A percentile compares a stretch with the other conserved stretches of the same genome.
phyloP scores from a whole-genome alignment of 2,329 filamentous ascomycete genomes.

The Colletotrichum limetticola region DNA sequence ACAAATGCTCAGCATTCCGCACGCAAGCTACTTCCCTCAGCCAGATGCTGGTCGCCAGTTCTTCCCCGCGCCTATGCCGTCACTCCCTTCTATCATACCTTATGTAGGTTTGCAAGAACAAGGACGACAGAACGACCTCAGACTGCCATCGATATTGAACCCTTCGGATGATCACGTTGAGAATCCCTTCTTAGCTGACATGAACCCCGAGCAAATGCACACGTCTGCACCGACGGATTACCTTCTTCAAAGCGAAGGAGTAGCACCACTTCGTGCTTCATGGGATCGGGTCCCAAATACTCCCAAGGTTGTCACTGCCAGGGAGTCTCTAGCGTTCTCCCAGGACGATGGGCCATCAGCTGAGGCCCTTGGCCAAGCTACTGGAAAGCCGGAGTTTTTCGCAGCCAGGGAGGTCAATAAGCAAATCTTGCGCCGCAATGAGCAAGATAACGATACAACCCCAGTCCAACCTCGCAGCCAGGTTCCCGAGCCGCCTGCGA shows the following conservation, averaged over 20 bases:
- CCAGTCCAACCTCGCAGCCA: neutral
- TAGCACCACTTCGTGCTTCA: neutral
- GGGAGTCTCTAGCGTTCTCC: neutral
- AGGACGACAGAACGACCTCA: neutral
- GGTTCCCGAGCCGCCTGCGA: neutral
- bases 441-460: neutral
- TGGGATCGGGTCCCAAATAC: neutral
- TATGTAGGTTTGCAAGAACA: neutral
- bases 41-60: neutral
- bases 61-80: neutral
- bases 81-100: neutral
- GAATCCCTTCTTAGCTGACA: neutral
- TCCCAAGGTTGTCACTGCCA: neutral
- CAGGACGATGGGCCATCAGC: constrained; percentile 32
- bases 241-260: neutral
- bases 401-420: constrained; percentile 52
- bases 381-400: constrained; percentile 53
- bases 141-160: constrained; percentile 15
- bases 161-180: neutral
- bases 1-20: neutral
- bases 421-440: neutral
- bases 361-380: constrained; percentile 46
- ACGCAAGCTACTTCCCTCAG: neutral
- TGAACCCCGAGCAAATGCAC: neutral
- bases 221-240: neutral